These are phyloP conservation scores for Phytophthora sp. DNA, from an alignment of 352 stramenopile genomes.

Conservation along the genomic window DNA sequence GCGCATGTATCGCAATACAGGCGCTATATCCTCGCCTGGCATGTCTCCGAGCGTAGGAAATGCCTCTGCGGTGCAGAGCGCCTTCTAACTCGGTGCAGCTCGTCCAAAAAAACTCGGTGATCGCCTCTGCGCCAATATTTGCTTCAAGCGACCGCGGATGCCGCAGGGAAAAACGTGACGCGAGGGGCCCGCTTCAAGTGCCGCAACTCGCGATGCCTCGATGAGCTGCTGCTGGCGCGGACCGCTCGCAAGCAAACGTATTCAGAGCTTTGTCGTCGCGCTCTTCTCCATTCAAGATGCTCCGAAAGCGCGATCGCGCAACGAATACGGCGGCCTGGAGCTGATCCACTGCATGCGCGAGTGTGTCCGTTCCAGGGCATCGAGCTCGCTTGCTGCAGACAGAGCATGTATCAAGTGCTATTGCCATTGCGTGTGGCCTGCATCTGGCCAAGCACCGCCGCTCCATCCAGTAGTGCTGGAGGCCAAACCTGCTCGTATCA, in stretches of 20 bases:
- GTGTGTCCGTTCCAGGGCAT: slow-evolving; percentile 10
- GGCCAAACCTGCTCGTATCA: slow-evolving; percentile 33
- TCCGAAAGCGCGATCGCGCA: background rate
- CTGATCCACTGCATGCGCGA: background rate
- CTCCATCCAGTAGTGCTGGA: slow-evolving; percentile 20
- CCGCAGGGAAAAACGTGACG: slow-evolving; percentile 17
- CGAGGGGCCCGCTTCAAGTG: slow-evolving; percentile 1
- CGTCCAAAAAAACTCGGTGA: slow-evolving; percentile 3
- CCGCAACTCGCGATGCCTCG: slow-evolving; percentile 15
- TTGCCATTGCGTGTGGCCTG: slow-evolving; percentile 2
- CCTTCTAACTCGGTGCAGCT: slow-evolving; percentile 4
- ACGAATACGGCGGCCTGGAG: background rate
- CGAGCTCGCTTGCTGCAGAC: slow-evolving; percentile 14
- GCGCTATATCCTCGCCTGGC: background rate
- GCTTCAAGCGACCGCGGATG: slow-evolving; percentile 7
- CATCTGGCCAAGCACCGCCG: slow-evolving; percentile 23
- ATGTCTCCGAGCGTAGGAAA: slow-evolving; percentile 27
- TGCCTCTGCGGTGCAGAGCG: slow-evolving; percentile 4
- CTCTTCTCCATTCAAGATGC: background rate
- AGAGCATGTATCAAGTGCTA: slow-evolving; percentile 28
- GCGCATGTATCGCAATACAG: slow-evolving; percentile 13
- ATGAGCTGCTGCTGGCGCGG: background rate
- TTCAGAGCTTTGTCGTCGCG: slow-evolving; percentile 1
- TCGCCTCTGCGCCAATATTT: slow-evolving; percentile 22
- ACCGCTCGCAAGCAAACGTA: slow-evolving; percentile 13